Evolutionary conservation across 345 rosid species (phyloP), one percentile per base, ranked within the genome.

Genomic region (Mangifera indica): DNA sequence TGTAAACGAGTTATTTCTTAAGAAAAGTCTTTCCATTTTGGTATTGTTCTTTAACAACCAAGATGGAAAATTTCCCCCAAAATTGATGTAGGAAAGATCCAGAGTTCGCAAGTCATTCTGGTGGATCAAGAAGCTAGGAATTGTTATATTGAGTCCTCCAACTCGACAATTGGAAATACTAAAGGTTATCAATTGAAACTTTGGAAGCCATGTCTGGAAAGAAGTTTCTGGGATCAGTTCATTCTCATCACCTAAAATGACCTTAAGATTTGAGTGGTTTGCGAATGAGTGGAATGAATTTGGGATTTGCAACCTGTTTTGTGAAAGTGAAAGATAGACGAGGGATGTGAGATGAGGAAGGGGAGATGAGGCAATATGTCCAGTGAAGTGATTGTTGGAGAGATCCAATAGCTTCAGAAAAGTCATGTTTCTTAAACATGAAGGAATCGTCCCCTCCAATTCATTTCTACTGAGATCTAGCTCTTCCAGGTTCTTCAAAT

Each of bases 231-330:
- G 0, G 12, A 53, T 52, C 9, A 67, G 7, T 0, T n/a, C 40
- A n/a, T 59, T 70, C 17, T 71, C 44, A 40, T 49, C 55, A 14
- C 24, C 0, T 0, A 1, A 1, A 5, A 67, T 49, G 46, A 11
- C 0, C 65, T 40, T 62, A 6, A 79, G 79, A 11, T 56, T 68
- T 4, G 82, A 57, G 25, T 60, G 76, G 63, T 72, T 75, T 3
- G 34, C 44, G 29, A 75, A 70, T 25, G 62, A 12, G 7, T 8
- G 2, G 9, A 75, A 68, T 2, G 71, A 52, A 7, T 15, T 0
- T 4, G 73, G 57, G 18, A 67, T 15, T 51, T 67, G 21, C 0
- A 79, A 49, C 7, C 7, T 26, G 7, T 75, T 79, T 8, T 49
- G 0, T 2, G 72, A 61, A 5, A 79, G 67, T 7, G 65, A 44